Percentiles rank a stretch among this genome's conserved stretches.
Evolutionary conservation across 371 early-diverging fungal genomes (phyloP).

Genomic region (Choanephora cucurbitarum): DNA sequence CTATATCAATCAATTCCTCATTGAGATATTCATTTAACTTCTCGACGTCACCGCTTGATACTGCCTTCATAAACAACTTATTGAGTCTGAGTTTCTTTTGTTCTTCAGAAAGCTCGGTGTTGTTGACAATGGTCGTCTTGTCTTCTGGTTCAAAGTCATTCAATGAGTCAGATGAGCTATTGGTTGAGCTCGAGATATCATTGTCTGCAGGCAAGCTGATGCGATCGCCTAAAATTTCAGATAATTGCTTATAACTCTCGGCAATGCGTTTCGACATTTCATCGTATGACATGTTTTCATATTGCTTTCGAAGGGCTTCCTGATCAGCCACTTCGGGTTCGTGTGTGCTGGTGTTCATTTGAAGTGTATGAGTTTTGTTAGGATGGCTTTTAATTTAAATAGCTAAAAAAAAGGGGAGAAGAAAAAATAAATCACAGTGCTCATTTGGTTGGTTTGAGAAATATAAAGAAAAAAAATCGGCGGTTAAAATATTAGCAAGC

Average conservation of each 20-base stretch:
- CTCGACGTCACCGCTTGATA: slow-evolving; percentile 91
- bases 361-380: too few species aligned
- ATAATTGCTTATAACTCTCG: slow-evolving; percentile 44
- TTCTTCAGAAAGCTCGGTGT: slow-evolving; percentile 30
- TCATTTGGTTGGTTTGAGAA: too few species aligned
- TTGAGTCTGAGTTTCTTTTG: slow-evolving; percentile 54
- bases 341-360: too few species aligned
- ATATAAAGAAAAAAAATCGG: too few species aligned
- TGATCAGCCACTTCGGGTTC: slow-evolving; percentile 2
- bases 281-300: slow-evolving; percentile 48
- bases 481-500: too few species aligned
- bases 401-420: too few species aligned
- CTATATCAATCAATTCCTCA: slow-evolving; percentile 68
- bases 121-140: slow-evolving; percentile 53
- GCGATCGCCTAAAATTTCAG: slow-evolving; percentile 38
- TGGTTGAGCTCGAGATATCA: slow-evolving; percentile 13
- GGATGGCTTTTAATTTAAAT: too few species aligned
- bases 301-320: slow-evolving; percentile 32
- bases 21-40: slow-evolving; percentile 74
- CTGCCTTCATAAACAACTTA: slow-evolving; percentile 38
- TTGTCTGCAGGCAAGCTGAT: slow-evolving; percentile 17
- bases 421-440: too few species aligned
- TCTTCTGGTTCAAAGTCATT: slow-evolving; percentile 17
- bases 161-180: slow-evolving; percentile 12
- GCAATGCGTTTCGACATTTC: slow-evolving; percentile 43